phyloP scores from a whole-genome alignment of 176 grass and related monocot species.

The Musa acuminata region DNA sequence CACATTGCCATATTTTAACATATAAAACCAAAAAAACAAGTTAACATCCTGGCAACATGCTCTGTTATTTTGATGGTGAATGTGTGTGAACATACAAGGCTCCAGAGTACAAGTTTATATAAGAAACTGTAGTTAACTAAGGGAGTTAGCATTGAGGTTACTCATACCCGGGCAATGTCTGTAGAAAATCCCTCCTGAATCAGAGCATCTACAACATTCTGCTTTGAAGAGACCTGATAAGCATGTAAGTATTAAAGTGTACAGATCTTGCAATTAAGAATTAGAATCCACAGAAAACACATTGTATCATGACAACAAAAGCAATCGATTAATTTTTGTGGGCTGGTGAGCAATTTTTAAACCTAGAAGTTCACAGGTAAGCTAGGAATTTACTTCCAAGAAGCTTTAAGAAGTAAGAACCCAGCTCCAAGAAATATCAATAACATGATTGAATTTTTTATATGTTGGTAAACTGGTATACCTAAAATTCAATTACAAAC shows the following conservation, averaged over 20 bases:
- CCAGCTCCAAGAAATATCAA: background rate
- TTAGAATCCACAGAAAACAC: background rate
- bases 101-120: too few species aligned
- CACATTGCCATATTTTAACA: too few species aligned
- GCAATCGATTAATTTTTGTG: too few species aligned
- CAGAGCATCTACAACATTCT: constrained; percentile 61
- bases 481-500: background rate
- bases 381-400: background rate
- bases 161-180: constrained; percentile 71
- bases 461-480: background rate
- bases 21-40: too few species aligned
- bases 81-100: too few species aligned
- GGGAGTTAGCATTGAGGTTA: background rate
- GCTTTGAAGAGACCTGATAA: constrained; percentile 62
- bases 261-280: background rate
- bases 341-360: background rate
- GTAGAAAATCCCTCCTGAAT: constrained; percentile 62
- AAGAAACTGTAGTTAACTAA: background rate
- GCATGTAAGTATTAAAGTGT: constrained; percentile 16
- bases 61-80: background rate
- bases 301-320: background rate
- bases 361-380: background rate
- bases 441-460: background rate
- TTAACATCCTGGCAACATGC: background rate
- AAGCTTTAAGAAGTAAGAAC: background rate